Conservation (phyloP, 495 filamentous ascomycete species). For the Chlorociboria aeruginascens region DNA sequence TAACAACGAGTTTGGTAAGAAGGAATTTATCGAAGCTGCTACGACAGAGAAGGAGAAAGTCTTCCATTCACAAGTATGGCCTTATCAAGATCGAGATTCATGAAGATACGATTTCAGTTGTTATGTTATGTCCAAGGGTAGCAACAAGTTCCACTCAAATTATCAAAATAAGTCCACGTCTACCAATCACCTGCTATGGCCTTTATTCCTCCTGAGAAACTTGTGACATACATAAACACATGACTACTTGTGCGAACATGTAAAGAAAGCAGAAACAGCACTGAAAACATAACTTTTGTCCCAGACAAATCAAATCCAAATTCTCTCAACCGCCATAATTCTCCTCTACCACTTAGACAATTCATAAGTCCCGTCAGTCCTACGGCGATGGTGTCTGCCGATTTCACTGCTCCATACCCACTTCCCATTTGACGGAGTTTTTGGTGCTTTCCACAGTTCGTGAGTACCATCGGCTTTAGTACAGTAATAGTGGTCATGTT, state of each 20-base stretch:
- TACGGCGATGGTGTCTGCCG: too few species aligned
- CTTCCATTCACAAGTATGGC: constrained; percentile 8
- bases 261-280: too few species aligned
- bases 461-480: neutral
- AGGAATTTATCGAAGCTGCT: constrained; percentile 9
- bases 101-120: neutral
- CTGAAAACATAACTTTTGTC: too few species aligned
- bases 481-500: neutral
- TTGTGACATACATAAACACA: too few species aligned
- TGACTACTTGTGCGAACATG: too few species aligned
- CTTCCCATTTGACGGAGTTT: too few species aligned
- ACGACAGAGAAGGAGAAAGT: constrained; percentile 3
- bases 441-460: neutral
- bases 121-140: neutral
- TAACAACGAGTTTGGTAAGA: constrained; percentile 3
- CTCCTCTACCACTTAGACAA: too few species aligned
- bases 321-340: too few species aligned
- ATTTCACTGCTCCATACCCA: too few species aligned
- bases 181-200: neutral
- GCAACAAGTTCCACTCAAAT: neutral
- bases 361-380: too few species aligned
- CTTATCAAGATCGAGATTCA: constrained; percentile 7
- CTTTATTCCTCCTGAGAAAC: neutral
- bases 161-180: neutral
- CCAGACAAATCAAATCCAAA: too few species aligned